Evolutionary conservation across 345 rosid genomes (phyloP), one percentile per base, ranked within the genome.

Genomic region (Chamaenerion angustifolium): DNA sequence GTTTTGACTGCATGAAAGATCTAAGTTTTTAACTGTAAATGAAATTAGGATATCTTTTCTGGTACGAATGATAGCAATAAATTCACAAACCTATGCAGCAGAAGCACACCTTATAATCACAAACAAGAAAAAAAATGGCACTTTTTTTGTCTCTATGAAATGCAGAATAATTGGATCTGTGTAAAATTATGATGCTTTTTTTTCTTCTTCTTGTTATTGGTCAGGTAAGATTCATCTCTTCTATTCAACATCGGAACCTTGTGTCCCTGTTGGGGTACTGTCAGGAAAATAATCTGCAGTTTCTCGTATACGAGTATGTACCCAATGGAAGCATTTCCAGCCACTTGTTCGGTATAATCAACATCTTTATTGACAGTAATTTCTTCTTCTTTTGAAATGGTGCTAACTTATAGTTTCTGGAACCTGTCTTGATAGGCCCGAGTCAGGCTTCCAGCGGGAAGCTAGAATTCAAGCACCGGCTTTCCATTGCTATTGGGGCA

Each of bases 271-370:
- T 92, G 68, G 98, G 98, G 44, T 92, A 73, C 71, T 86, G 95
- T 60, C 96, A 92, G 73, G 92, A 83, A 65, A 77, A 77, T 61
- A 71, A 76, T 70, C 70, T 64, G 5, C 98, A 92, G 64, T 72
- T 76, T 67, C 93, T 92, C 48, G 64, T 92, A 53, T 80, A 83
- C 11, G 98, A 86, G 67, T 86, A 92, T 61, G 59, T 87, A 73
- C 96, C 96, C 46, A 84, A 80, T 65, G 98, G 98, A 52, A 92
- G 98, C 47, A 87, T 92, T 75, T 92, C 98, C 69, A 74, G 82
- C 75, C 95, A 92, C 75, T 74, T 87, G 83, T 84, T 82, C 58
- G 95, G 98, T 92, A 86, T 18, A 55, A 25, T 40, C 63, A 27
- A 21, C 12, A 19, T 48, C 60, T 21, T 21, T 21, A 25, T 41